phyloP scores from a whole-genome alignment of 441 rosid genomes.

The Croton setiger region DNA sequence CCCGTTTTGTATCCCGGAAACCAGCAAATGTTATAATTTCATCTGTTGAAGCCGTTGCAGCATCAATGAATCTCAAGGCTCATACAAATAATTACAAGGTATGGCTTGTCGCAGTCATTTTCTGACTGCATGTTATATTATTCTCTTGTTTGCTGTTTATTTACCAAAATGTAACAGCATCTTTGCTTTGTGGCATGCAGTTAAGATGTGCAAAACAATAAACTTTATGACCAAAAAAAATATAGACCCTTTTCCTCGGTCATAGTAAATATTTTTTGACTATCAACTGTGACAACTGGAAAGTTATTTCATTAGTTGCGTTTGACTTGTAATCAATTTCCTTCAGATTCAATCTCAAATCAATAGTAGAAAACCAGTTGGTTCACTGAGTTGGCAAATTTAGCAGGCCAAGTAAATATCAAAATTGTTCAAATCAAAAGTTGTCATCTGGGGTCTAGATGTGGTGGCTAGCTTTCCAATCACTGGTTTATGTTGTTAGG shows the following conservation, averaged over 20 bases:
- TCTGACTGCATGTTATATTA: not conserved
- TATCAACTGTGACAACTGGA: not conserved
- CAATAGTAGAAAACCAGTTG: not conserved
- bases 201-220: not conserved
- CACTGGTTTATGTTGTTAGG: not conserved
- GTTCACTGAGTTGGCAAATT: not conserved
- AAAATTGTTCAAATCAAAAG: not conserved
- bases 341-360: conserved; percentile 10
- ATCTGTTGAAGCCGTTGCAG: conserved; percentile 65
- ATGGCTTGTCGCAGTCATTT: not conserved
- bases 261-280: not conserved
- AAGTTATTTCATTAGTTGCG: not conserved
- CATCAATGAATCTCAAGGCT: conserved; percentile 56
- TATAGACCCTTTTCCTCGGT: not conserved
- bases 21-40: conserved; percentile 65
- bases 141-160: not conserved
- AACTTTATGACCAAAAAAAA: not conserved
- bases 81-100: conserved; percentile 81
- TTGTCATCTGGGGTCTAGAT: not conserved
- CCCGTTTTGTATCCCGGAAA: conserved; percentile 80
- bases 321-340: no score
- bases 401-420: not conserved
- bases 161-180: not conserved
- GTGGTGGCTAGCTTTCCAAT: not conserved
- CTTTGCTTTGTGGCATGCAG: not conserved